A percentile compares a stretch with the other conserved stretches of the same genome.
Evolutionary conservation across 2,329 filamentous ascomycete genomes (phyloP).

Genomic region (Pseudogymnoascus sp.): DNA sequence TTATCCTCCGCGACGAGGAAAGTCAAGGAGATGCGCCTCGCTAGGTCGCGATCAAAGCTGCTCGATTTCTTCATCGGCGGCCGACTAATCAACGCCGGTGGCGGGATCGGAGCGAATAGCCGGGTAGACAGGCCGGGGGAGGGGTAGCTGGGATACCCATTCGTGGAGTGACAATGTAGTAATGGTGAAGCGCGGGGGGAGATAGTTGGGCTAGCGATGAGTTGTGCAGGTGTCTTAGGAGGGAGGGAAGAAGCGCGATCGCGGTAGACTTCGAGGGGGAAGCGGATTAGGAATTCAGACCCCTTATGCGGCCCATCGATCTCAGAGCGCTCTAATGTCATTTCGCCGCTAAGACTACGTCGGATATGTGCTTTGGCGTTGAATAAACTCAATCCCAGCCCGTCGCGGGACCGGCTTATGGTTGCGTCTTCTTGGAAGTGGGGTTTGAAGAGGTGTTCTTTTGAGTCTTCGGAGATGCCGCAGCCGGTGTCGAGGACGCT

Average conservation of each 20-base stretch:
- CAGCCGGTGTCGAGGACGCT: conserved; percentile 57
- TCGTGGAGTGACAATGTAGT: neutral
- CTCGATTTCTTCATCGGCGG: conserved; percentile 13
- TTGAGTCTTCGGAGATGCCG: conserved; percentile 57
- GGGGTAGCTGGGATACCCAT: neutral
- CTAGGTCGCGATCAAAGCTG: conserved; percentile 47
- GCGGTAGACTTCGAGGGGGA: conserved; percentile 35
- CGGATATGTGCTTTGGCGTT: conserved; percentile 64
- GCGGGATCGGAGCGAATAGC: conserved; percentile 7
- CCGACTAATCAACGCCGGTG: conserved; percentile 21
- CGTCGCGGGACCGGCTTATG: conserved; percentile 57
- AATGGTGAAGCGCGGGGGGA: neutral
- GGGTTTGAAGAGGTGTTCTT: conserved; percentile 59
- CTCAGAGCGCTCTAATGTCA: conserved; percentile 54
- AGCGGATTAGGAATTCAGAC: conserved; percentile 59
- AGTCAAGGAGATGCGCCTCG: conserved; percentile 51
- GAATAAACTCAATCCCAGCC: conserved; percentile 58
- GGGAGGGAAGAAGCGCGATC: neutral
- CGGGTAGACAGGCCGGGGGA: neutral
- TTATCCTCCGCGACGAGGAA: conserved; percentile 68
- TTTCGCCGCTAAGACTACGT: conserved; percentile 55
- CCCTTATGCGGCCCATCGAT: conserved; percentile 52
- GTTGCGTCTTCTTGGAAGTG: conserved; percentile 63
- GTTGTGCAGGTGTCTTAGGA: neutral
- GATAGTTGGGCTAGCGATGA: conserved; percentile 8